These are phyloP conservation scores for Entoloma clypeatum DNA, from an alignment of 1,284 basidiomycete genomes.

Conservation along the genomic window DNA sequence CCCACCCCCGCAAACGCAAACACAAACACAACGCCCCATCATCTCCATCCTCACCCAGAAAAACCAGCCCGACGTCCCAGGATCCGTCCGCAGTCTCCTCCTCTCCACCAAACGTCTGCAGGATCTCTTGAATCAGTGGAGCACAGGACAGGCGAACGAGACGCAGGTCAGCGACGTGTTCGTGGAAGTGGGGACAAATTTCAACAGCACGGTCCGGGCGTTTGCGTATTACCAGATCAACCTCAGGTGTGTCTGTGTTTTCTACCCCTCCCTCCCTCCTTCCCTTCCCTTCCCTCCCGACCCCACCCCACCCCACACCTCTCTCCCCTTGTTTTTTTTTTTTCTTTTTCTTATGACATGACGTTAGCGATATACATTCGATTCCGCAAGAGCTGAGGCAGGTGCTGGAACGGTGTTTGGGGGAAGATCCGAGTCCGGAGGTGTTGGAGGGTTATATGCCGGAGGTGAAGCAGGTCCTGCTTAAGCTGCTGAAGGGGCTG, in stretches of 20 bases:
- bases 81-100: constrained; percentile 79
- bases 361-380: constrained; percentile 72
- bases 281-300: too few species aligned
- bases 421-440: constrained; percentile 77
- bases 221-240: constrained; percentile 79
- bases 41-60: constrained; percentile 5
- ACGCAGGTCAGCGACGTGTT: constrained; percentile 88
- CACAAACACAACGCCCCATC: background rate
- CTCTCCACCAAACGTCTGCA: constrained; percentile 86
- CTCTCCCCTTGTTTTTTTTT: background rate
- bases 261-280: too few species aligned
- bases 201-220: constrained; percentile 80
- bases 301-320: constrained; percentile 1
- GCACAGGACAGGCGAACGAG: constrained; percentile 62
- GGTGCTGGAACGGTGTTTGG: constrained; percentile 82
- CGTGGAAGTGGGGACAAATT: constrained; percentile 90
- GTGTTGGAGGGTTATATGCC: constrained; percentile 78
- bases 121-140: constrained; percentile 78
- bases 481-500: constrained; percentile 78
- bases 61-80: constrained; percentile 43
- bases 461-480: constrained; percentile 75
- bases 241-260: constrained; percentile 56
- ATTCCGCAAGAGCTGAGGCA: constrained; percentile 79
- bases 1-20: too few species aligned
- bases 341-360: too few species aligned